Conservation (phyloP, 2,329 filamentous ascomycete species). For the Fusarium sp. region DNA sequence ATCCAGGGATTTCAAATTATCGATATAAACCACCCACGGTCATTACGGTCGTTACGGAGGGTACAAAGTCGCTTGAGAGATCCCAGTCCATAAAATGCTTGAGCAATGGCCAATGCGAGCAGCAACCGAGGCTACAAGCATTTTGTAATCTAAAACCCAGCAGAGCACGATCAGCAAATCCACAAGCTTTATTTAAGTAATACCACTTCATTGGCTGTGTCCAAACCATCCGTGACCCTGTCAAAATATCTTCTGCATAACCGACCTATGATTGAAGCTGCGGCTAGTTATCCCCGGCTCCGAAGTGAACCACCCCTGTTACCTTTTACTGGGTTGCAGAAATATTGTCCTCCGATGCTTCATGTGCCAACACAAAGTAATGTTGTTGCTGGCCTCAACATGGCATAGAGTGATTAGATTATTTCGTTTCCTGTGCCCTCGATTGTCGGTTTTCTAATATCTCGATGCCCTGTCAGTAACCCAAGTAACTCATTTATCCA, state of each 20-base stretch:
- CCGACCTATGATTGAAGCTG: constrained; percentile 18
- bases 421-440: not conserved
- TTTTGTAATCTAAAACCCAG: constrained; percentile 5
- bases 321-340: not conserved
- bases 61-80: not conserved
- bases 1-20: constrained; percentile 1
- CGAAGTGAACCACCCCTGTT: constrained; percentile 3
- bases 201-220: constrained; percentile 15
- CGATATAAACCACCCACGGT: constrained; percentile 7
- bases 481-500: constrained; percentile 27
- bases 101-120: constrained; percentile 7
- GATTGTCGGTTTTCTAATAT: not conserved
- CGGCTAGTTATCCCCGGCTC: constrained; percentile 19
- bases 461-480: constrained; percentile 11
- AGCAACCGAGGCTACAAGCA: constrained; percentile 7
- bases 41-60: constrained; percentile 1
- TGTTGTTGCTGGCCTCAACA: not conserved
- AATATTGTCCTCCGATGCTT: not conserved
- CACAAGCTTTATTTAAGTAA: not conserved
- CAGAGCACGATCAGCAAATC: constrained; percentile 1
- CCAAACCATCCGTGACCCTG: constrained; percentile 5
- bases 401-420: not conserved
- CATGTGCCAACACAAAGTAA: not conserved
- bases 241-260: constrained; percentile 12
- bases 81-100: not conserved